Conservation (phyloP, 371 early-diverging fungal species). For the Actinomortierella ambigua region DNA sequence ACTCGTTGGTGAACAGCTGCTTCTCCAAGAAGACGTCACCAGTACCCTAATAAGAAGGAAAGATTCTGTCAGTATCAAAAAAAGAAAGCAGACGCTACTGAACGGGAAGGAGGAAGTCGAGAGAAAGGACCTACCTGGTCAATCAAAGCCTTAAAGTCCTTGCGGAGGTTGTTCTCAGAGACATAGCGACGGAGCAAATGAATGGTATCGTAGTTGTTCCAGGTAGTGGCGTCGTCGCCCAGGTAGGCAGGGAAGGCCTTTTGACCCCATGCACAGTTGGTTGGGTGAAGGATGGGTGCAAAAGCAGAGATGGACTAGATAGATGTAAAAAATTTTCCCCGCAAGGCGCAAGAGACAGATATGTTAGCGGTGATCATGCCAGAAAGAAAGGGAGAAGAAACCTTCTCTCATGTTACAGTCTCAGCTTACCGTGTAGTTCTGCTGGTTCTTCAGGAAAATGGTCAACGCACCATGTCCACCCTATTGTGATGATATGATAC, state of each 20-base stretch:
- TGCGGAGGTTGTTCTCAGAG: constrained; percentile 23
- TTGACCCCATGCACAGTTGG: constrained; percentile 75
- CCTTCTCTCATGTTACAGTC: no score
- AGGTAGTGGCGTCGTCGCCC: constrained; percentile 60
- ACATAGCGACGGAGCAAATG: constrained; percentile 58
- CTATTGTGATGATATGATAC: constrained; percentile 30
- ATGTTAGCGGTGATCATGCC: neutral
- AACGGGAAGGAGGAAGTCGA: neutral
- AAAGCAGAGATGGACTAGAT: constrained; percentile 77
- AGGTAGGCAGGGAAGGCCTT: constrained; percentile 82
- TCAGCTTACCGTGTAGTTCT: constrained; percentile 63
- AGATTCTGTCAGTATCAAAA: constrained; percentile 5
- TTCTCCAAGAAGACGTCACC: constrained; percentile 71
- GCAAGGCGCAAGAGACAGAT: no score
- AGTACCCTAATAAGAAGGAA: constrained; percentile 59
- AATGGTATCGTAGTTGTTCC: constrained; percentile 79
- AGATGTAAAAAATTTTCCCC: neutral
- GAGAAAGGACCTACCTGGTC: constrained; percentile 46
- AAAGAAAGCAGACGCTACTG: constrained; percentile 1
- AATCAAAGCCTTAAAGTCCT: constrained; percentile 47
- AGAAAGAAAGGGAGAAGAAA: neutral
- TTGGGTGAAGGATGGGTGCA: constrained; percentile 81
- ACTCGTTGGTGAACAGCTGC: constrained; percentile 64
- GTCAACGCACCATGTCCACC: constrained; percentile 94
- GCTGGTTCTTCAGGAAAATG: constrained; percentile 72